These are phyloP conservation scores for Posidonia oceanica DNA, from an alignment of 116 monocot species.

Conservation along the genomic window DNA sequence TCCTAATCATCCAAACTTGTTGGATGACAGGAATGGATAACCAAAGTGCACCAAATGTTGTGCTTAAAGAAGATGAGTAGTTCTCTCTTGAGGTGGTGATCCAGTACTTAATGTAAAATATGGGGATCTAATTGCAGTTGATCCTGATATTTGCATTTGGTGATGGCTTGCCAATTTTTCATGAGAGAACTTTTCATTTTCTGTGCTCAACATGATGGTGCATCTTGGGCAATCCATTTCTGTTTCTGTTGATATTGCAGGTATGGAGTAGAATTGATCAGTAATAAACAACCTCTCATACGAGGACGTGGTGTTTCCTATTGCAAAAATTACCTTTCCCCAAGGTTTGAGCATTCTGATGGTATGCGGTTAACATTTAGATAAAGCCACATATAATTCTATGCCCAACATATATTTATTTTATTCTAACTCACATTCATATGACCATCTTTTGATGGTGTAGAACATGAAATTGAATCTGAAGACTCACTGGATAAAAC, in stretches of 20 bases:
- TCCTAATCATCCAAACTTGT: neutral
- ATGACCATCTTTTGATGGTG: constrained; percentile 9
- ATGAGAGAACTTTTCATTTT: constrained; percentile 9
- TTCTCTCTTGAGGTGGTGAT: constrained; percentile 8
- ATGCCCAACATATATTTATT: no score
- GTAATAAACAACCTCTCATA: constrained; percentile 89
- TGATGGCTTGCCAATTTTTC: constrained; percentile 12
- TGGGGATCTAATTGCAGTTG: neutral
- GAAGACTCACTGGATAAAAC: constrained; percentile 80
- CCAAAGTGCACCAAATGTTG: constrained; percentile 25
- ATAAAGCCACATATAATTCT: no score
- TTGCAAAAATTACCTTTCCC: constrained; percentile 97
- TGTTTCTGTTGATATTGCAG: constrained; percentile 28
- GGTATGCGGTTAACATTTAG: constrained; percentile 28
- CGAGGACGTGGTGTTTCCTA: constrained; percentile 94
- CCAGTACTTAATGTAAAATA: constrained; percentile 1
- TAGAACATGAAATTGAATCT: constrained; percentile 47
- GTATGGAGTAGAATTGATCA: constrained; percentile 84
- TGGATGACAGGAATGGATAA: constrained; percentile 21
- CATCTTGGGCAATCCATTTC: constrained; percentile 17
- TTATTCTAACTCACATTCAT: no score
- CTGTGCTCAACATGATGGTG: constrained; percentile 18
- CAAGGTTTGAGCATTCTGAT: constrained; percentile 92
- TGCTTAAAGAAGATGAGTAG: constrained; percentile 16
- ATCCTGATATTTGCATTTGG: neutral